These are phyloP conservation scores for Phyllostachys edulis DNA, from an alignment of 176 grass and related monocot genomes.

Conservation along the genomic window DNA sequence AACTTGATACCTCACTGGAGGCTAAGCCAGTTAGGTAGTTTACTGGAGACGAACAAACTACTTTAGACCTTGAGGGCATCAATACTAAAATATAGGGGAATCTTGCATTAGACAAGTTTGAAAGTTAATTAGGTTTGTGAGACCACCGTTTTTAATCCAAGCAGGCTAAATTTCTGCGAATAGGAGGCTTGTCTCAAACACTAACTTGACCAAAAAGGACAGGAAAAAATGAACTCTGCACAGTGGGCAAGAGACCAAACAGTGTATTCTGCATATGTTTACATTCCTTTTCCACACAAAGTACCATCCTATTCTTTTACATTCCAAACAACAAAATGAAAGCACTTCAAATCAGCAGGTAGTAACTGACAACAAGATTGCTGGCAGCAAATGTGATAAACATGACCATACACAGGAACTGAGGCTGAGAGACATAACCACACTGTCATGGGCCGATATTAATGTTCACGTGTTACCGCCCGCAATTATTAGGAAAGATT, in stretches of 20 bases:
- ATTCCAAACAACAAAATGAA: not conserved
- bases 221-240: not conserved
- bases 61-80: not conserved
- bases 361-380: not conserved
- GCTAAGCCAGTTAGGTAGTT: constrained; percentile 14
- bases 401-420: not conserved
- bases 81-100: constrained; percentile 1
- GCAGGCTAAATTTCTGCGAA: not conserved
- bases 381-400: not conserved
- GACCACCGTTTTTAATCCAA: not conserved
- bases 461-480: too few relatives aligned
- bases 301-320: not conserved
- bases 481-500: too few relatives aligned
- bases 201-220: constrained; percentile 9
- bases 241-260: not conserved
- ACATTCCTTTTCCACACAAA: constrained; percentile 2
- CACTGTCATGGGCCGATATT: too few relatives aligned
- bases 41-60: constrained; percentile 6
- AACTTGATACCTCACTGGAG: not conserved
- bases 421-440: constrained; percentile 2
- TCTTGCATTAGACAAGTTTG: not conserved
- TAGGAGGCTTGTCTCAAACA: not conserved
- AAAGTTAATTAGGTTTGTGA: not conserved
- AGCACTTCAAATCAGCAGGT: constrained; percentile 2
- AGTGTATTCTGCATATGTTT: not conserved